Evolutionary conservation across 352 stramenopile species (phyloP).

Genomic region (Phytophthora sojae): DNA sequence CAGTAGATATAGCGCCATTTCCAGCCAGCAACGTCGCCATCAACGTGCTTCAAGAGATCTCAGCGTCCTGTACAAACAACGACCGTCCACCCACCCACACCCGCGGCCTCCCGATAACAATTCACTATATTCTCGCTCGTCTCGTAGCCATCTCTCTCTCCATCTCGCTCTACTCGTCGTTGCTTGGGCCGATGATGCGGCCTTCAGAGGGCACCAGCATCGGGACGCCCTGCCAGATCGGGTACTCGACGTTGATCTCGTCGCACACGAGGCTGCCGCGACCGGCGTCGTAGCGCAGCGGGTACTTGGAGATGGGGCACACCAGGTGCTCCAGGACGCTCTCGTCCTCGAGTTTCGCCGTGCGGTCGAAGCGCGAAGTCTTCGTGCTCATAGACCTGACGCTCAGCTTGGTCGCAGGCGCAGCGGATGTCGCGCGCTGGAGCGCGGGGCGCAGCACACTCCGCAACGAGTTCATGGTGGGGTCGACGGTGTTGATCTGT

Average conservation of each 20-base stretch:
- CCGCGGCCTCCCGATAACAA: constrained; percentile 8
- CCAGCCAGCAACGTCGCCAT: constrained; percentile 2
- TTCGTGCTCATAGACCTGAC: constrained; percentile 12
- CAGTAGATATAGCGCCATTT: constrained; percentile 27
- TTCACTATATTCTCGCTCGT: constrained; percentile 15
- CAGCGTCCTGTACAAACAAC: constrained; percentile 5
- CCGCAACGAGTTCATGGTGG: constrained; percentile 25
- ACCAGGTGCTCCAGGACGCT: constrained; percentile 82
- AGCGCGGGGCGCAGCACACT: constrained; percentile 17
- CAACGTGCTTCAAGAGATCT: neutral
- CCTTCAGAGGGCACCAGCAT: constrained; percentile 81
- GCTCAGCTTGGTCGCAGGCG: neutral
- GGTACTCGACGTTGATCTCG: constrained; percentile 87
- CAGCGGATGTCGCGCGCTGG: constrained; percentile 6
- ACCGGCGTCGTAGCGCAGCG: constrained; percentile 72
- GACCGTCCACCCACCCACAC: neutral
- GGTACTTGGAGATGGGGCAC: constrained; percentile 87
- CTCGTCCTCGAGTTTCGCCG: constrained; percentile 59
- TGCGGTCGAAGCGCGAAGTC: constrained; percentile 29
- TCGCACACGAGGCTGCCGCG: constrained; percentile 77
- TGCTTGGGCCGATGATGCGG: constrained; percentile 63
- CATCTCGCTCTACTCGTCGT: constrained; percentile 14
- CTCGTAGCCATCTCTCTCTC: neutral
- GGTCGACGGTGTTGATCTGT: neutral
- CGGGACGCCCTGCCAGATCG: constrained; percentile 77